Evolutionary conservation across 2,329 filamentous ascomycete species (phyloP), one percentile per base, ranked within the genome.

Genomic region (Alternaria conjuncta): DNA sequence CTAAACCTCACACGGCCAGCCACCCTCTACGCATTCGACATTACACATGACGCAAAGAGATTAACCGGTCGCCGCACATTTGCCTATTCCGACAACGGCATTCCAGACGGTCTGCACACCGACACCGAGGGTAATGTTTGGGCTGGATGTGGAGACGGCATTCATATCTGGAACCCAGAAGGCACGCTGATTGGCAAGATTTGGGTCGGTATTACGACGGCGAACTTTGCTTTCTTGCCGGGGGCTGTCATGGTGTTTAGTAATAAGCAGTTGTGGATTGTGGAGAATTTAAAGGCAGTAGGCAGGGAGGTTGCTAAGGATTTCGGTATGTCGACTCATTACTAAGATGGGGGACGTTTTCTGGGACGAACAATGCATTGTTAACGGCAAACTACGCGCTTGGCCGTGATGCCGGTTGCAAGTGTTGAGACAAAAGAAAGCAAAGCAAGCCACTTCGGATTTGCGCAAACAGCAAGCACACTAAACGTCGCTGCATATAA

Each of bases 51-150:
- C 61, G 70, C 70, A 23, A 81, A 79, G 67, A 64, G 70, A 2
- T 57, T 84, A 47, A 55, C 68, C 12, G 79, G 80, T 56, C 68
- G 81, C 1, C 67, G 77, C 60, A 82, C 84, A 0, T 91, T 91
- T 70, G 87, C 89, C 0, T 89, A 84, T 64, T 79, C 82, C 3
- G 82, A 85, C 50, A 72, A 81, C 2, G 85, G 86, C 3, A 79
- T 88, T 3, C 87, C 89, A 0, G 89, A 91, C 66, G 89, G 89
- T 9, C 78, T 87, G 63, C 85, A 86, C 65, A 82, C 82, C 44
- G 86, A 88, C 67, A 80, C 79, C 1, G 68, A 82, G 4, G 86
- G 86, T 3, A 88, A 88, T 71, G 83, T 88, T 1, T 88, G 86
- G 75, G 81, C 82, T 25, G 86, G 84, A 0, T 86, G 84, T 63